Evolutionary conservation across 805 yeast species (phyloP).

Genomic region (Kodamaea restingae): DNA sequence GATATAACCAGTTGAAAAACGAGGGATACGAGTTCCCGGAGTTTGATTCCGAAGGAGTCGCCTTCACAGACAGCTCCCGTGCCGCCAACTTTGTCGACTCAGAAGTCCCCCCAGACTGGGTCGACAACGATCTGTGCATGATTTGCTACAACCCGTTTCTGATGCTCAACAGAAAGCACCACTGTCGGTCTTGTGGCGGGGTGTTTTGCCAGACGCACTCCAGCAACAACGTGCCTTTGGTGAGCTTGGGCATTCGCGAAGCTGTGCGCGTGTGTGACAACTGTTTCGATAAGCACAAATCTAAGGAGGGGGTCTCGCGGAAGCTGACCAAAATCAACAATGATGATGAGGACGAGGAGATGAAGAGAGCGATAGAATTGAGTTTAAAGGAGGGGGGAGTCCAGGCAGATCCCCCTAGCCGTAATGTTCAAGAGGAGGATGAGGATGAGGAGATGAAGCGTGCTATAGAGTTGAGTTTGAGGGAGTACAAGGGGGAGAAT

Average conservation of each 20-base stretch:
- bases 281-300: slow-evolving; percentile 62
- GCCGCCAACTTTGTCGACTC: slow-evolving; percentile 61
- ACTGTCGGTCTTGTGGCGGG: slow-evolving; percentile 96
- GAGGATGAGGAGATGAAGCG: slow-evolving; percentile 85
- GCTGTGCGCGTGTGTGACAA: slow-evolving; percentile 94
- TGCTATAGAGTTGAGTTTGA: slow-evolving; percentile 88
- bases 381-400: slow-evolving; percentile 57
- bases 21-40: slow-evolving; percentile 70
- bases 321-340: too few species aligned
- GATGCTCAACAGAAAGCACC: slow-evolving; percentile 86
- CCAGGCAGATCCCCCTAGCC: background rate
- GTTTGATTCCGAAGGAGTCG: slow-evolving; percentile 12
- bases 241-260: slow-evolving; percentile 78
- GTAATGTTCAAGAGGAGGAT: slow-evolving; percentile 38
- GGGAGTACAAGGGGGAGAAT: slow-evolving; percentile 64
- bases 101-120: slow-evolving; percentile 96
- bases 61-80: too few species aligned
- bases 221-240: slow-evolving; percentile 63
- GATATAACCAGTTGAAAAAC: slow-evolving; percentile 53
- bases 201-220: slow-evolving; percentile 87
- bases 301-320: background rate
- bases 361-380: slow-evolving; percentile 72
- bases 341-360: slow-evolving; percentile 68
- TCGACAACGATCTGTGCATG: slow-evolving; percentile 94
- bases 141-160: slow-evolving; percentile 78